These are phyloP conservation scores for Candida boidinii DNA, from an alignment of 805 yeast genomes.

Conservation along the genomic window DNA sequence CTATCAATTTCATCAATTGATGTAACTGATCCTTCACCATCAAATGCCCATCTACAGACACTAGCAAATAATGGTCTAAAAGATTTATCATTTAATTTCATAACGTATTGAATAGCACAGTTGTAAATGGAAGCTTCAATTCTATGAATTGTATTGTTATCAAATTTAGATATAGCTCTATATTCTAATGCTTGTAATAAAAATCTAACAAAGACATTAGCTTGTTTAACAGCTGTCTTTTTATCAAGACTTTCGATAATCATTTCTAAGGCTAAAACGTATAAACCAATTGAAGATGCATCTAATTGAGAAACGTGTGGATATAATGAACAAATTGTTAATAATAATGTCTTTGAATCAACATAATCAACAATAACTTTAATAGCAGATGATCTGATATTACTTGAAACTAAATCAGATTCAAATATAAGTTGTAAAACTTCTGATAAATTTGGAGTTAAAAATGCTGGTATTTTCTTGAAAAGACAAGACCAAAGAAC, in stretches of 20 bases:
- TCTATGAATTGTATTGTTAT: constrained; percentile 66
- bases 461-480: constrained; percentile 79
- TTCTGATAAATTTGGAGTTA: constrained; percentile 58
- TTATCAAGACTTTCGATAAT: constrained; percentile 62
- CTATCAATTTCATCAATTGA: constrained; percentile 45
- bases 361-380: constrained; percentile 56
- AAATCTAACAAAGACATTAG: constrained; percentile 61
- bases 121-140: constrained; percentile 70
- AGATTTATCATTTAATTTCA: constrained; percentile 88
- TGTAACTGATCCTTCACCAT: constrained; percentile 60
- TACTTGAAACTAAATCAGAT: constrained; percentile 49
- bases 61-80: constrained; percentile 89
- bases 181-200: constrained; percentile 65
- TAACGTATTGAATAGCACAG: constrained; percentile 66
- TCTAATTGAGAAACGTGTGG: constrained; percentile 25
- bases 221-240: constrained; percentile 64
- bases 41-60: constrained; percentile 86
- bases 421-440: constrained; percentile 50
- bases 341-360: constrained; percentile 56
- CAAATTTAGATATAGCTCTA: constrained; percentile 51
- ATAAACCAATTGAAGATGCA: constrained; percentile 55
- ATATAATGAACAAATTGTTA: constrained; percentile 61
- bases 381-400: constrained; percentile 54
- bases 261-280: constrained; percentile 56
- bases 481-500: constrained; percentile 67